Conservation (phyloP, 2,329 filamentous ascomycete species). For the Nothomitra cinnamomea region DNA sequence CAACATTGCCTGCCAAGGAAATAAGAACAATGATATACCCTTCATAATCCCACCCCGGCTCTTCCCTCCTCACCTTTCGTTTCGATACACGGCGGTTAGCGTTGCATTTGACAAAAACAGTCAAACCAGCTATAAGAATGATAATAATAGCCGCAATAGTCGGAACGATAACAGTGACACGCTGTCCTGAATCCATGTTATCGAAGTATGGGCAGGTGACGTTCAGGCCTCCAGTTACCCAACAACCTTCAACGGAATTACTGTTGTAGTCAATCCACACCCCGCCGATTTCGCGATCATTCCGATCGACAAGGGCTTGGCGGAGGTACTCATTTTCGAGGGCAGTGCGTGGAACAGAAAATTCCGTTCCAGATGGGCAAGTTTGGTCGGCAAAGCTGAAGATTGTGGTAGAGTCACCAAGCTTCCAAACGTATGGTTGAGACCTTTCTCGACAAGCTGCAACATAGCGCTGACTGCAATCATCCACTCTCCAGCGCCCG, state of each 20-base stretch:
- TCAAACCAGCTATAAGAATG: constrained; percentile 40
- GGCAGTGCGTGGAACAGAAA: constrained; percentile 41
- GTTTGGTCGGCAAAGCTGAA: constrained; percentile 28
- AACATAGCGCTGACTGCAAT: constrained; percentile 34
- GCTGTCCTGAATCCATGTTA: constrained; percentile 25
- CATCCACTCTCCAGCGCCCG: constrained; percentile 40
- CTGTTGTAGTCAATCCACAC: constrained; percentile 47
- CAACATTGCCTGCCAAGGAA: too few relatives aligned
- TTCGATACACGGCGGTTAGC: constrained; percentile 38
- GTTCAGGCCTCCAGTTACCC: constrained; percentile 39
- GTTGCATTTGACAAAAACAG: constrained; percentile 46
- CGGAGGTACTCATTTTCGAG: constrained; percentile 45
- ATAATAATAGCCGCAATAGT: constrained; percentile 46
- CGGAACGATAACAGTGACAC: constrained; percentile 38
- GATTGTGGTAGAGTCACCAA: constrained; percentile 26
- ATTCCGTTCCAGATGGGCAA: constrained; percentile 33
- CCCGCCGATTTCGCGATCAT: constrained; percentile 17
- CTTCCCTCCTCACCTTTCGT: constrained; percentile 29
- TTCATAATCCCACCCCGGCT: constrained; percentile 47
- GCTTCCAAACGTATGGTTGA: constrained; percentile 39
- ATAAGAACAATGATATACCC: constrained; percentile 20
- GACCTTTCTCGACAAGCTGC: constrained; percentile 38
- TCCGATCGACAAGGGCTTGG: constrained; percentile 14
- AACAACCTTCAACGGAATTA: constrained; percentile 38
- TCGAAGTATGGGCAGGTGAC: constrained; percentile 40